These are phyloP conservation scores for Ustilago nuda DNA, from an alignment of 1,284 basidiomycete species.

Conservation along the genomic window DNA sequence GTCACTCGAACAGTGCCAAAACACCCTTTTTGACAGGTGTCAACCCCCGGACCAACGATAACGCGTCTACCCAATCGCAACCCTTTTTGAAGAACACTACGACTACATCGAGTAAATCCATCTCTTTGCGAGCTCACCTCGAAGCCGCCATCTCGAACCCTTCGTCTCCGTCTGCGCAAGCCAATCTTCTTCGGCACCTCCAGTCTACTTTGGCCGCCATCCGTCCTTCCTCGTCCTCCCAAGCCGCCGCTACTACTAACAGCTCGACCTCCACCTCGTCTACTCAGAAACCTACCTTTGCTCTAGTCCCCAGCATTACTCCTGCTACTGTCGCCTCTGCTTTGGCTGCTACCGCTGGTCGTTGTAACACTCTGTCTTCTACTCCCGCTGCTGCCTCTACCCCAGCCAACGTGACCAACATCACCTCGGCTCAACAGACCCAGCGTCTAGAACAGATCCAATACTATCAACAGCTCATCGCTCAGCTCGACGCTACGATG, in stretches of 20 bases:
- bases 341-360: conserved; percentile 32
- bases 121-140: conserved; percentile 46
- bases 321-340: conserved; percentile 44
- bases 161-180: conserved; percentile 50
- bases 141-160: conserved; percentile 55
- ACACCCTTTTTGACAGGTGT: conserved; percentile 53
- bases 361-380: conserved; percentile 47
- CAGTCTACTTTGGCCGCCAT: conserved; percentile 44
- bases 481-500: conserved; percentile 51
- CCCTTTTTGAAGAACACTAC: conserved; percentile 36
- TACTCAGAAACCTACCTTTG: conserved; percentile 33
- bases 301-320: conserved; percentile 48
- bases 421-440: conserved; percentile 16
- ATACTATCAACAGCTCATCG: conserved; percentile 51
- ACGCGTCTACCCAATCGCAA: conserved; percentile 13
- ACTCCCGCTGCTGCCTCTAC: conserved; percentile 9
- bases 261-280: conserved; percentile 26
- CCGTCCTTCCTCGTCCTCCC: conserved; percentile 34
- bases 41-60: conserved; percentile 56
- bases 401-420: not conserved
- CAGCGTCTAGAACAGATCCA: conserved; percentile 52
- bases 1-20: conserved; percentile 22
- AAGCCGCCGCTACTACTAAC: conserved; percentile 17
- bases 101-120: conserved; percentile 11
- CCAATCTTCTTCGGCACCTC: conserved; percentile 41